These are phyloP conservation scores for Thalassia testudinum DNA, from an alignment of 116 monocot species.

Conservation along the genomic window DNA sequence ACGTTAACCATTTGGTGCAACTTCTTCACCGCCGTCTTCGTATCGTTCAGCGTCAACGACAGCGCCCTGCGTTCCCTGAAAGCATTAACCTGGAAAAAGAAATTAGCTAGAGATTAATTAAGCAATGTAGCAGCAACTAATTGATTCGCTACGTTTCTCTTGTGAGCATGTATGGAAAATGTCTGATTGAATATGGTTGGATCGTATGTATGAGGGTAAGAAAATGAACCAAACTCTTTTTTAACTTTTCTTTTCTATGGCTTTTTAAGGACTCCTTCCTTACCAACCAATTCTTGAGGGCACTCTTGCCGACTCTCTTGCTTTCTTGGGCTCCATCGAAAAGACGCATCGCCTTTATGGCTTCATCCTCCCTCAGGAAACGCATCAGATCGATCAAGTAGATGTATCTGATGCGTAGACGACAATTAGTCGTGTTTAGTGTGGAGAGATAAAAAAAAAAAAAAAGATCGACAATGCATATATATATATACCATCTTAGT, in stretches of 20 bases:
- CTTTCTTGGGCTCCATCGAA: constrained; percentile 58
- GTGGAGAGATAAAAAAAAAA: not conserved
- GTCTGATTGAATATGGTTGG: no score
- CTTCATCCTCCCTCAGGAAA: constrained; percentile 86
- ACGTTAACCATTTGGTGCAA: constrained; percentile 82
- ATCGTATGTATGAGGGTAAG: no score
- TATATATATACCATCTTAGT: no score
- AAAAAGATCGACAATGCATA: not conserved
- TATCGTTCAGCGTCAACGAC: constrained; percentile 70
- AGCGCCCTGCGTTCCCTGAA: constrained; percentile 84
- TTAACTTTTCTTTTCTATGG: no score
- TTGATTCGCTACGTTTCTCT: no score
- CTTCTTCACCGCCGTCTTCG: constrained; percentile 94
- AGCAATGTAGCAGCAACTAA: not conserved
- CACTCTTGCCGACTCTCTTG: constrained; percentile 36
- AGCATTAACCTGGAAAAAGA: constrained; percentile 50
- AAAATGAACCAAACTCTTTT: no score
- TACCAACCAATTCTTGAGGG: constrained; percentile 85
- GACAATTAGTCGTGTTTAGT: not conserved
- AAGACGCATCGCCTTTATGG: constrained; percentile 49
- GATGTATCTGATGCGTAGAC: constrained; percentile 36
- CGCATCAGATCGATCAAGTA: constrained; percentile 68
- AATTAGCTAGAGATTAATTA: not conserved
- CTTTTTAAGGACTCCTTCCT: not conserved
- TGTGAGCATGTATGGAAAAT: no score